Base-by-base conservation (phyloP, 2,329 filamentous ascomycete species). In the Rhinocladiella similis region DNA sequence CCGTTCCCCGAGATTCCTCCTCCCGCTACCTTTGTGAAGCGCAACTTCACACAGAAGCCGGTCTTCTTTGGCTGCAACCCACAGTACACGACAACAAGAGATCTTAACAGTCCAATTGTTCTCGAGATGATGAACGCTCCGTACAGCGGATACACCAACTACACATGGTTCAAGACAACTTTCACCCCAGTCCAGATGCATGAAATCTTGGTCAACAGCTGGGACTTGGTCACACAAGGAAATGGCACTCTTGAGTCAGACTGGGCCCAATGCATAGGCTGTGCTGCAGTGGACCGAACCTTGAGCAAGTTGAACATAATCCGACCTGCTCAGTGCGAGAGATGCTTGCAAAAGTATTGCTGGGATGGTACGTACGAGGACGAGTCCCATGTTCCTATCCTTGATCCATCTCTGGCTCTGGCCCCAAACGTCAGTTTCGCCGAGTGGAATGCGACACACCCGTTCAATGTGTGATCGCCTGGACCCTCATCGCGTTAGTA, bases 61-160 rank as follows among this genome's bases (percentile, higher is more conserved):
- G 53, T 53, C 12, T 60, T 66, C 52, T 67, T 66, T 45, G 64
- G 66, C 36, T 67, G 66, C 57, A 53, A 67, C 43, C 33, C 59
- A 2, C 54, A 57, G 9, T 52, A 56, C 10, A 54, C 52, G 33
- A 60, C 58, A 5, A 54, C 47, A 12, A 22, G 18, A 10, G 51
- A 48, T 13, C 18, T 47, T 1, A 39, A 48, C 3, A 51, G 55
- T 6, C 66, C 64, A 5, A 63, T 67, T 14, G 57, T 67, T 1
- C 48, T 67, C 18, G 65, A 68, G 53, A 20, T 67, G 14, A 49
- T 61, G 20, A 66, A 66, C 45, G 29, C 63, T 2, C 63, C 64
- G 1, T 68, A 66, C 49, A 54, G 50, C 25, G 59, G 56, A 5
- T 68, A 67, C 47, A 63, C 54, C 14, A 61, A 57, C 52, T 54